Base-by-base conservation (phyloP, 2,329 filamentous ascomycete species). In the Trichoderma pleuroti region DNA sequence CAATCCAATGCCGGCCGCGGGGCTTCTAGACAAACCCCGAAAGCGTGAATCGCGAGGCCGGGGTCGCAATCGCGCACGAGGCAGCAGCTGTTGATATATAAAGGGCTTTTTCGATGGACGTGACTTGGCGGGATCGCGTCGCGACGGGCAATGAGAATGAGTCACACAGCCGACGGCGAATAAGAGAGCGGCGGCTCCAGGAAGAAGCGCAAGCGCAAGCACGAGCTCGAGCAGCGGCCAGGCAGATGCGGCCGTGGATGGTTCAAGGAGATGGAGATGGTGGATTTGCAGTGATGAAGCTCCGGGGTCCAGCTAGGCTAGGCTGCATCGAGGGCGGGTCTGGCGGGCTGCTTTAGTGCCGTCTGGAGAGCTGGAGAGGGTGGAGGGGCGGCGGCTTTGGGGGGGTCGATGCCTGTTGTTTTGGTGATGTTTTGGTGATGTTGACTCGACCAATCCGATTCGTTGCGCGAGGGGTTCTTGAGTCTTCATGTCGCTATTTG, bases 241-340 rank as follows among this genome's bases (percentile, higher is more conserved):
- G 65, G 65, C 65, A 70, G 68, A 63, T 70, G 30, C 68, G 57
- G 32, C 66, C 26, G 49, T 56, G 46, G 60, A n/a, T 49, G 42
- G 34, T 30, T 64, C 59, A 60, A 52, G 28, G 36, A 61, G 61
- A 59, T 59, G 59, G 59, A 49, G 63, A 57, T 49, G 68, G 12
- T 34, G 16, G 28, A 21, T n/a, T 39, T 52, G 54, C 32, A 56
- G 54, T 34, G 65, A 60, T 61, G 65, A 61, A 60, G 65, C 56
- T 68, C 28, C 32, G 49, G 39, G 39, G 28, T 57, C 21, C 28
- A 34, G 54, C 65, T 68, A 61, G 54, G 54, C 65, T 68, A 61
- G 54, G 56, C 56, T 68, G 65, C 56, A 68, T 61, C 46, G 39
- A 14, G 16, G 59, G 65, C 65, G 65, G 65, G 65, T 68, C 65